A percentile compares a stretch with the other conserved stretches of the same genome.
Evolutionary conservation across 2,329 filamentous ascomycete species (phyloP).

Genomic region (Calonectria pseudoturangicola): DNA sequence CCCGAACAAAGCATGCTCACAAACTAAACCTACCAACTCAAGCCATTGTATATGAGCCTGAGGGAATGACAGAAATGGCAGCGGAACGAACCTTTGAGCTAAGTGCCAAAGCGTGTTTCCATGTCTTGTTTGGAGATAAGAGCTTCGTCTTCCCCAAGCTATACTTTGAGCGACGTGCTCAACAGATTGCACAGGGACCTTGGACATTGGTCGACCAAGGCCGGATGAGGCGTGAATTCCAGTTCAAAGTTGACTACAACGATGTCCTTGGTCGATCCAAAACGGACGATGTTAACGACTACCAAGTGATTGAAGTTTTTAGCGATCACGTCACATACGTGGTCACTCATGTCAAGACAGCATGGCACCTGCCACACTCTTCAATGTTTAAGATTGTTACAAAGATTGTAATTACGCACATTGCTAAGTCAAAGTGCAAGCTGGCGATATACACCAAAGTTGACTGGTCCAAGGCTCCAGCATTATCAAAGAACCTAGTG

Average conservation of each 20-base stretch:
- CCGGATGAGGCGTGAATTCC: constrained; percentile 85
- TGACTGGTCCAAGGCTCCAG: constrained; percentile 85
- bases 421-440: constrained; percentile 94
- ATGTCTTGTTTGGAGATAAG: constrained; percentile 97
- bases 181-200: constrained; percentile 88
- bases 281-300: constrained; percentile 81
- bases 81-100: constrained; percentile 91
- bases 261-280: constrained; percentile 79
- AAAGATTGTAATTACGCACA: constrained; percentile 95
- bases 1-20: constrained; percentile 66
- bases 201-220: constrained; percentile 85
- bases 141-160: constrained; percentile 94
- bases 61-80: constrained; percentile 84
- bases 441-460: constrained; percentile 90
- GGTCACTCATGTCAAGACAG: constrained; percentile 76
- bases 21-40: constrained; percentile 90
- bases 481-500: constrained; percentile 76
- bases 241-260: constrained; percentile 82
- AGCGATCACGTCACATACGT: constrained; percentile 84
- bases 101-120: constrained; percentile 94
- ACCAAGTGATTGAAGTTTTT: constrained; percentile 89
- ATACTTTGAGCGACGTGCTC: constrained; percentile 87
- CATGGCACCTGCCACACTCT: constrained; percentile 91
- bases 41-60: constrained; percentile 88
- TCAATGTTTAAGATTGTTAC: constrained; percentile 87